Conservation (phyloP, 352 stramenopile species). For the Blastocystis sp. region DNA sequence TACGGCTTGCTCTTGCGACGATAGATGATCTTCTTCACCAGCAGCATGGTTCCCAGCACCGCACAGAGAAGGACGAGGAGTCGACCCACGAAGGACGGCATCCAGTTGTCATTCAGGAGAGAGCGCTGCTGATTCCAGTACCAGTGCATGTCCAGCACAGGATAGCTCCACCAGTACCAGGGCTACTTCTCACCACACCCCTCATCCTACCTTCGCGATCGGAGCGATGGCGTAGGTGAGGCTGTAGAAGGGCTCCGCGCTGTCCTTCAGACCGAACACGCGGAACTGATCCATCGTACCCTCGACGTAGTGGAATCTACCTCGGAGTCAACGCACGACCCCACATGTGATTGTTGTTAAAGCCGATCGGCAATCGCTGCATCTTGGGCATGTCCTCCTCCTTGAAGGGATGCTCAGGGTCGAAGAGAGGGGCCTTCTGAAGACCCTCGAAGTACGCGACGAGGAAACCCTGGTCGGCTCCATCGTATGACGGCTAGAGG, state of each 20-base stretch:
- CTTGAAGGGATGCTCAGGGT: constrained; percentile 65
- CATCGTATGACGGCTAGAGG: constrained; percentile 48
- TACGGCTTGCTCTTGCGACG: not conserved
- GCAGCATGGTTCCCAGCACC: not conserved
- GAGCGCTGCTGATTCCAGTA: constrained; percentile 60
- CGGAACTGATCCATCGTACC: constrained; percentile 75
- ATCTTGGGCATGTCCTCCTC: constrained; percentile 66
- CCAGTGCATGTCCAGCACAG: constrained; percentile 56
- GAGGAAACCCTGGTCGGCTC: constrained; percentile 75
- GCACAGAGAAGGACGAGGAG: not conserved
- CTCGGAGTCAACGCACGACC: constrained; percentile 77
- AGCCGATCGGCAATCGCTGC: constrained; percentile 72
- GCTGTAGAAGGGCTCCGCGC: constrained; percentile 72
- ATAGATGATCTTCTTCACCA: constrained; percentile 25
- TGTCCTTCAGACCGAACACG: constrained; percentile 75
- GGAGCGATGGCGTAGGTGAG: constrained; percentile 78
- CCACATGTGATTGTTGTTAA: constrained; percentile 84
- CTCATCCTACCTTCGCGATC: constrained; percentile 70
- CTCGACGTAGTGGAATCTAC: constrained; percentile 77
- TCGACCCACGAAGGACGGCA: not conserved
- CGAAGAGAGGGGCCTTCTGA: constrained; percentile 71
- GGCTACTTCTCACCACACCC: not conserved
- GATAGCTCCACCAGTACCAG: constrained; percentile 60
- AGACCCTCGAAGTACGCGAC: constrained; percentile 77
- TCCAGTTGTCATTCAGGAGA: constrained; percentile 21